Percentiles rank a stretch among this genome's conserved stretches.
Evolutionary conservation across 805 yeast species (phyloP).

Genomic region (Teunomyces atbi): DNA sequence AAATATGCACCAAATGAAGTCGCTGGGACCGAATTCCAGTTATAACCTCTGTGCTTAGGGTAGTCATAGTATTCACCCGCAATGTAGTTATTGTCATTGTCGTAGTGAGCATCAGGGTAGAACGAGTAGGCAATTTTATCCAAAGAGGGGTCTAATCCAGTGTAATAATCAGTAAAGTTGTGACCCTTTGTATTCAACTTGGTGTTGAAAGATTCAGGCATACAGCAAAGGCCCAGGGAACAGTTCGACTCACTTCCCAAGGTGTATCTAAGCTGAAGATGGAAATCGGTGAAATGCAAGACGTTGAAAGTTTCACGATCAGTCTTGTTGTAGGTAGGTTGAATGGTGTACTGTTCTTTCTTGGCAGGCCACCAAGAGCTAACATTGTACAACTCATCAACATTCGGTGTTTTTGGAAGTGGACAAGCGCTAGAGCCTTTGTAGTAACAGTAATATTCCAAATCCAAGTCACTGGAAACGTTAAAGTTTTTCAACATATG

Average conservation of each 20-base stretch:
- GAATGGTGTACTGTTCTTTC: slow-evolving; percentile 20
- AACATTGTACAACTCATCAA: slow-evolving; percentile 36
- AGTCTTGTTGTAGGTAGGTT: slow-evolving; percentile 27
- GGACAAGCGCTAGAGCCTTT: slow-evolving; percentile 42
- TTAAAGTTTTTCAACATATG: slow-evolving; percentile 37
- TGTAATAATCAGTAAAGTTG: slow-evolving; percentile 30
- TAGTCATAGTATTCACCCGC: slow-evolving; percentile 36
- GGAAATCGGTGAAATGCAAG: slow-evolving; percentile 66
- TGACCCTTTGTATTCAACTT: slow-evolving; percentile 23
- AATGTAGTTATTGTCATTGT: slow-evolving; percentile 21
- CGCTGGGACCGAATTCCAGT: slow-evolving; percentile 49
- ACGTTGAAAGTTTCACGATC: slow-evolving; percentile 50
- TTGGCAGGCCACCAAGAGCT: slow-evolving; percentile 39
- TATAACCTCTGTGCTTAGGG: slow-evolving; percentile 23
- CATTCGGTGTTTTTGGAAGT: slow-evolving; percentile 51
- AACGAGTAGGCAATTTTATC: slow-evolving; percentile 20
- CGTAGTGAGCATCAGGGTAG: slow-evolving; percentile 32
- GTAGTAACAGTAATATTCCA: slow-evolving; percentile 55
- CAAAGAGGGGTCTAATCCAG: slow-evolving; percentile 11
- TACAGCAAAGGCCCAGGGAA: slow-evolving; percentile 58
- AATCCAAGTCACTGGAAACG: slow-evolving; percentile 34
- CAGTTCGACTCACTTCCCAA: slow-evolving; percentile 61
- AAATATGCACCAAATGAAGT: slow-evolving; percentile 58
- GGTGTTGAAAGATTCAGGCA: slow-evolving; percentile 45
- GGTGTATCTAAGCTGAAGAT: slow-evolving; percentile 53